phyloP scores from a whole-genome alignment of 106 monocot species.

The Amphibolis antarctica region DNA sequence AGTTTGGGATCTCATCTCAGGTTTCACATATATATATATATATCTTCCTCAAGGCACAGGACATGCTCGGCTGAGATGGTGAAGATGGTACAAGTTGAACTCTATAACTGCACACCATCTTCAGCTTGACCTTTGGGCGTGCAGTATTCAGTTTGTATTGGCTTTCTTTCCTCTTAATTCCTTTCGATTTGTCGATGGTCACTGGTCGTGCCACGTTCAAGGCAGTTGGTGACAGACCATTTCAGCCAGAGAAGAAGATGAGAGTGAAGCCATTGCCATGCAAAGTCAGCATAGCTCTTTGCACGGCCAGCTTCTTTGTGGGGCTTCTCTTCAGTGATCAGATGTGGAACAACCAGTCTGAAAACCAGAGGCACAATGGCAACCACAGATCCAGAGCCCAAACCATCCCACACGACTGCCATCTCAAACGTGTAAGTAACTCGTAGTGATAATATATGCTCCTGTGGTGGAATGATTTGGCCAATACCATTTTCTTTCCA shows the following conservation, averaged over 20 bases:
- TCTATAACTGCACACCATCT: not conserved
- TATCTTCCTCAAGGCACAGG: no score
- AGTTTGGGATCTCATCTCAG: no score
- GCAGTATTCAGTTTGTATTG: not conserved
- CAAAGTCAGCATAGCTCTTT: slow-evolving; percentile 33
- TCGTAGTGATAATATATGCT: no score
- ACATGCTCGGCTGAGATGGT: not conserved
- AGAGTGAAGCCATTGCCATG: slow-evolving; percentile 21
- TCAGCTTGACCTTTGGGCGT: not conserved
- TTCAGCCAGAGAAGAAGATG: slow-evolving; percentile 50
- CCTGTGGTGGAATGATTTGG: no score
- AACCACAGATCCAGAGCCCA: slow-evolving; percentile 8
- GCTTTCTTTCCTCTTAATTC: not conserved
- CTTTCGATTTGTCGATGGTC: not conserved
- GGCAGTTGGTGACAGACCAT: slow-evolving; percentile 35
- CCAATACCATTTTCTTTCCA: not conserved
- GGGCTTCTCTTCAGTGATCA: slow-evolving; percentile 41
- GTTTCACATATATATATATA: no score
- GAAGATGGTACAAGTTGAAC: not conserved
- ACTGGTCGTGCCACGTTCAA: slow-evolving; percentile 12
- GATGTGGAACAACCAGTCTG: slow-evolving; percentile 5
- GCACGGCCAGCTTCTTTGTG: slow-evolving; percentile 38
- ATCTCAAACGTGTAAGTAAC: slow-evolving; percentile 37
- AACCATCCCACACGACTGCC: slow-evolving; percentile 17
- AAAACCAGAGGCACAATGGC: not conserved